Percentiles rank a stretch among this genome's conserved stretches.
Evolutionary conservation across 2,329 filamentous ascomycete species (phyloP).

Genomic region (Nemania serpens): DNA sequence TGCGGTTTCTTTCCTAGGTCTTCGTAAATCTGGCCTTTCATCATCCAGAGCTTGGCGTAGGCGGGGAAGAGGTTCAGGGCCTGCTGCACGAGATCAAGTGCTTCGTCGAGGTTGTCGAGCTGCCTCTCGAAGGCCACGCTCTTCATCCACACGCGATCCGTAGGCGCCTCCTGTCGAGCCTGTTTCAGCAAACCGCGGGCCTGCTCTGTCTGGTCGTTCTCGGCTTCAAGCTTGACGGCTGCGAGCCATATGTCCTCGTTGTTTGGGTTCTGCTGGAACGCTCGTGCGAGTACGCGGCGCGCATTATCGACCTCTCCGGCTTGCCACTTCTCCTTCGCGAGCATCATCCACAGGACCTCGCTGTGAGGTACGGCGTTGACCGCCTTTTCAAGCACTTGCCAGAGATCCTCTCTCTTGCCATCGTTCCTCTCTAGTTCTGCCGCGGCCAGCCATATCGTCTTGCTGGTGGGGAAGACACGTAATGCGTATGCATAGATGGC

Average conservation of each 20-base stretch:
- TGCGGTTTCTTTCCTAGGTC: constrained; percentile 76
- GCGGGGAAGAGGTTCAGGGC: constrained; percentile 85
- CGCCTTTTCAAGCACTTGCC: constrained; percentile 86
- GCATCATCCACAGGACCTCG: constrained; percentile 93
- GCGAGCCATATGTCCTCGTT: constrained; percentile 98
- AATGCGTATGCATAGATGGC: constrained; percentile 93
- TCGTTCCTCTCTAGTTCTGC: constrained; percentile 91
- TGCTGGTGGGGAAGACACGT: constrained; percentile 86
- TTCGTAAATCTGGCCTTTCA: constrained; percentile 98
- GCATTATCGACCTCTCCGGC: constrained; percentile 86
- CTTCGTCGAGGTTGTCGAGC: constrained; percentile 75
- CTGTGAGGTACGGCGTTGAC: constrained; percentile 91
- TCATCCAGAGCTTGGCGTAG: constrained; percentile 92
- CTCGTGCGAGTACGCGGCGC: constrained; percentile 80
- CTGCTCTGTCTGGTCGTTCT: constrained; percentile 80
- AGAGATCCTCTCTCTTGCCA: constrained; percentile 80
- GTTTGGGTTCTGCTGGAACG: constrained; percentile 93
- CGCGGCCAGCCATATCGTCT: constrained; percentile 86
- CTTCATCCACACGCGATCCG: constrained; percentile 97
- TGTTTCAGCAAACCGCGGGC: constrained; percentile 81
- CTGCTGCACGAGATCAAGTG: constrained; percentile 85
- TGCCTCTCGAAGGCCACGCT: constrained; percentile 92
- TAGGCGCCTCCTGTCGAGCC: constrained; percentile 86
- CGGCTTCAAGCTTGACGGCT: constrained; percentile 93
- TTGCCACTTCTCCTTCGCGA: constrained; percentile 93